Conservation (phyloP, 2,329 filamentous ascomycete species). For the Penicillium sp. region DNA sequence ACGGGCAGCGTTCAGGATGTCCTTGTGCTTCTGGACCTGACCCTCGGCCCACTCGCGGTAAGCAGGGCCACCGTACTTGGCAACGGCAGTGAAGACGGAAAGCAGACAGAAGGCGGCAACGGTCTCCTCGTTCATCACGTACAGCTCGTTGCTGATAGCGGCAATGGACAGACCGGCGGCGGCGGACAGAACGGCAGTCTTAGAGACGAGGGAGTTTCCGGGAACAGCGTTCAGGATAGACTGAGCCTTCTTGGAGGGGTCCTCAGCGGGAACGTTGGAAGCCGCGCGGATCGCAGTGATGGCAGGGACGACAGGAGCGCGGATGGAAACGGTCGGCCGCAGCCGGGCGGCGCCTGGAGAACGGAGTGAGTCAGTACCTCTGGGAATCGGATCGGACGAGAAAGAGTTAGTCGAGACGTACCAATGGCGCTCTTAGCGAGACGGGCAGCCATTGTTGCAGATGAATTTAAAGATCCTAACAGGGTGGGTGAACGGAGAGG, state of each 20-base stretch:
- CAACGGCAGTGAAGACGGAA: slow-evolving; percentile 87
- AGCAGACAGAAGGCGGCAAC: slow-evolving; percentile 91
- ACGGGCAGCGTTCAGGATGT: slow-evolving; percentile 90
- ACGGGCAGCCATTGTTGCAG: slow-evolving; percentile 91
- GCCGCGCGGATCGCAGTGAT: slow-evolving; percentile 67
- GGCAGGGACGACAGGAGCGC: slow-evolving; percentile 72
- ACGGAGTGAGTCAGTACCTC: slow-evolving; percentile 33
- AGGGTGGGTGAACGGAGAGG: slow-evolving; percentile 41
- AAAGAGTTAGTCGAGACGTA: slow-evolving; percentile 56
- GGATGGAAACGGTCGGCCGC: slow-evolving; percentile 76
- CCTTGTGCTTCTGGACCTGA: slow-evolving; percentile 89
- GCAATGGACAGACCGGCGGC: slow-evolving; percentile 87
- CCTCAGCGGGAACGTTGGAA: slow-evolving; percentile 77
- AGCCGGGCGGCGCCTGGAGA: slow-evolving; percentile 80
- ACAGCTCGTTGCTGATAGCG: slow-evolving; percentile 99
- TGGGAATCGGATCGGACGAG: slow-evolving; percentile 15
- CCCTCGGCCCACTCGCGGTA: slow-evolving; percentile 90
- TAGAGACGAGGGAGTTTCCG: slow-evolving; percentile 88
- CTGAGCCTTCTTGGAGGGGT: slow-evolving; percentile 95
- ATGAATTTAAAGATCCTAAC: slow-evolving; percentile 55
- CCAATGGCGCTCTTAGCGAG: slow-evolving; percentile 92
- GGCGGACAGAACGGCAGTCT: slow-evolving; percentile 95
- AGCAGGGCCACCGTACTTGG: slow-evolving; percentile 88
- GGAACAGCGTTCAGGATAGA: slow-evolving; percentile 91
- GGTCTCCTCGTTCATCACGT: slow-evolving; percentile 98